Evolutionary conservation across 2,329 filamentous ascomycete species (phyloP).

Genomic region (Sporothrix dimorphospora): DNA sequence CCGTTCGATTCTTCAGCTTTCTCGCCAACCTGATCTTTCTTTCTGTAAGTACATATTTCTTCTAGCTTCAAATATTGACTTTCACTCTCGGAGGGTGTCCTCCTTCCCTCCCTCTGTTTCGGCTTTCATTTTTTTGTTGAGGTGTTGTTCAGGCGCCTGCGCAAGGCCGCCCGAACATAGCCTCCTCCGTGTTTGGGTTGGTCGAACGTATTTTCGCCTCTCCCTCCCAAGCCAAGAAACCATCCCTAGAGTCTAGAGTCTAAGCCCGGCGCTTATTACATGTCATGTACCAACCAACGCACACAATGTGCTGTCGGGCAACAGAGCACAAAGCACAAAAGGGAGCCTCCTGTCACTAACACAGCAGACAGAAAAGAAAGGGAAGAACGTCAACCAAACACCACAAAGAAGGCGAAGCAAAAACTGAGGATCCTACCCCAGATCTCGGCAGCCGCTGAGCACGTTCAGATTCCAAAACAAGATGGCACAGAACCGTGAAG

Average conservation of each 20-base stretch:
- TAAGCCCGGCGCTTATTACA: conserved; percentile 28
- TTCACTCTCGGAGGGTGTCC: background rate
- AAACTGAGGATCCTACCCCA: conserved; percentile 17
- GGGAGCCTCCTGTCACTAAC: conserved; percentile 8
- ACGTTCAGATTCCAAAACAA: conserved; percentile 20
- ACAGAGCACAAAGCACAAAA: conserved; percentile 1
- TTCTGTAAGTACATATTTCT: conserved; percentile 9
- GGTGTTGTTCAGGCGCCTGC: background rate
- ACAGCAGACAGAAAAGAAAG: background rate
- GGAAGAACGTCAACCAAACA: background rate
- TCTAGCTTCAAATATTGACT: background rate
- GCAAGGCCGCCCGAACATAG: conserved; percentile 23
- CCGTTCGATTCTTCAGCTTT: background rate
- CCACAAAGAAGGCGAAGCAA: conserved; percentile 23
- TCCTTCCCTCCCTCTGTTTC: background rate
- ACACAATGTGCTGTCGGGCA: conserved; percentile 4
- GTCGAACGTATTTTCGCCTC: conserved; percentile 14
- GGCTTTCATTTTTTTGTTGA: background rate
- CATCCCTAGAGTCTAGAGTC: conserved; percentile 22
- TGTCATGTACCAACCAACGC: background rate
- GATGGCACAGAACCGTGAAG: conserved; percentile 25
- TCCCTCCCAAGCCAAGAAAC: conserved; percentile 21
- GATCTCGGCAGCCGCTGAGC: conserved; percentile 18
- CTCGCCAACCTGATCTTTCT: background rate
- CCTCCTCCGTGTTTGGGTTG: conserved; percentile 26